Conservation (phyloP, 805 yeast genomes). For the Candida hungchunana region DNA sequence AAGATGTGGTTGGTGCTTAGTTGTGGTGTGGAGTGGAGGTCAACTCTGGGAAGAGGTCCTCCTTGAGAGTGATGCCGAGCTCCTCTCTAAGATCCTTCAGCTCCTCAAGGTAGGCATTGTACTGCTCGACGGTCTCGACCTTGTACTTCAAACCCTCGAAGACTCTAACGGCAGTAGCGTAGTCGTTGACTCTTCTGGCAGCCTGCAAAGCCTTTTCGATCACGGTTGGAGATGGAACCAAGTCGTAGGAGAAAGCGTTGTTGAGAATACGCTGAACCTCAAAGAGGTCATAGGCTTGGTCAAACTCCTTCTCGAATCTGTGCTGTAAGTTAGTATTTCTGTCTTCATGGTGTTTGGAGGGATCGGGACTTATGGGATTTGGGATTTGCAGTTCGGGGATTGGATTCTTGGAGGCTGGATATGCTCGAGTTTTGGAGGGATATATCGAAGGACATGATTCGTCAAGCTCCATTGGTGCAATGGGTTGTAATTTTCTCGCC, state of each 20-base stretch:
- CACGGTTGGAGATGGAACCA: conserved; percentile 97
- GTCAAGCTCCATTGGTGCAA: too few relatives aligned
- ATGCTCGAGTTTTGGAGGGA: too few relatives aligned
- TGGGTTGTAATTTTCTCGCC: too few relatives aligned
- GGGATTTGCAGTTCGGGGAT: too few relatives aligned
- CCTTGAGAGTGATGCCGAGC: conserved; percentile 89
- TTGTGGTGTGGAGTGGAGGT: conserved; percentile 23
- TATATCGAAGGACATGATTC: too few relatives aligned
- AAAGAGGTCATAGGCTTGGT: conserved; percentile 82
- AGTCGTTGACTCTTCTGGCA: conserved; percentile 97
- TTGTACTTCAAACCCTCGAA: conserved; percentile 96
- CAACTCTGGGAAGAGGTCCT: conserved; percentile 63
- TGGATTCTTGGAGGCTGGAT: too few relatives aligned
- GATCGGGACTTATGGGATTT: too few relatives aligned
- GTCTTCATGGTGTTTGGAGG: too few relatives aligned
- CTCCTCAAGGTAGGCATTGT: conserved; percentile 93
- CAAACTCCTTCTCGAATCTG: conserved; percentile 93
- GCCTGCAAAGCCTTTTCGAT: conserved; percentile 95
- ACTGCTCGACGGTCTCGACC: conserved; percentile 92
- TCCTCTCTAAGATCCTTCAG: conserved; percentile 87
- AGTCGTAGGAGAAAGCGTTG: conserved; percentile 97
- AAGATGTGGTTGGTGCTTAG: too few relatives aligned
- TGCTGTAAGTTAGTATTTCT: conserved; percentile 6
- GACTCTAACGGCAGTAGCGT: conserved; percentile 97
- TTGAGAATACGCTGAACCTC: conserved; percentile 93